Percentiles rank a stretch among this genome's conserved stretches.
Evolutionary conservation across 129 eudicot species (phyloP).

Genomic region (Centaurea solstitialis): DNA sequence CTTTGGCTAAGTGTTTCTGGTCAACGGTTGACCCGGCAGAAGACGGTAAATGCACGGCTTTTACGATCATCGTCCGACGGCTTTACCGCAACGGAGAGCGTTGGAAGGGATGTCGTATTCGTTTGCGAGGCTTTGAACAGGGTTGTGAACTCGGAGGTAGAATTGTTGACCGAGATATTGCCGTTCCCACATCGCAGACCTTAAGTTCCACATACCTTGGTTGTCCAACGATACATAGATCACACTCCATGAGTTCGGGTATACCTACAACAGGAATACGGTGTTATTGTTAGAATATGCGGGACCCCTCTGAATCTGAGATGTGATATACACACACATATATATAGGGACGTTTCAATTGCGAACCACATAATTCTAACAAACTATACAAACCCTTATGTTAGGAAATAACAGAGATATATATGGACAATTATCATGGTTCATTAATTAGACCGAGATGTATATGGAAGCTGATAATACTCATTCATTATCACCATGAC

Average conservation of each 20-base stretch:
- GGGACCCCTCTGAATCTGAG: neutral
- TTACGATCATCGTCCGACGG: conserved; percentile 56
- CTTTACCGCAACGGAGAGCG: conserved; percentile 86
- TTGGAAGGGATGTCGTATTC: conserved; percentile 78
- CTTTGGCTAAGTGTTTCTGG: neutral
- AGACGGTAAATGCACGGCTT: neutral
- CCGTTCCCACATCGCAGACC: conserved; percentile 87
- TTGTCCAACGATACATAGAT: conserved; percentile 87
- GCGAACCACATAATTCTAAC: no score
- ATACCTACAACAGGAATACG: conserved; percentile 54
- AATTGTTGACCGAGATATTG: conserved; percentile 96
- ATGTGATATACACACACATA: no score
- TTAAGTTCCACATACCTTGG: conserved; percentile 98
- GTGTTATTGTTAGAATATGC: neutral
- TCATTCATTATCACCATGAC: no score
- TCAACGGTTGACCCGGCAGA: conserved; percentile 38
- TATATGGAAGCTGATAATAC: no score
- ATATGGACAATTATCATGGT: no score
- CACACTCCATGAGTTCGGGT: conserved; percentile 80
- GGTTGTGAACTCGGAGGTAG: conserved; percentile 74
- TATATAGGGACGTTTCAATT: no score
- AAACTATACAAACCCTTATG: no score
- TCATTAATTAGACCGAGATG: no score
- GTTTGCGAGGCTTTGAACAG: conserved; percentile 52
- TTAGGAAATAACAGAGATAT: no score